A percentile compares a stretch with the other conserved stretches of the same genome.
Evolutionary conservation across 202 grass and related monocot genomes (phyloP).

Genomic region (Carex sylvatica): DNA sequence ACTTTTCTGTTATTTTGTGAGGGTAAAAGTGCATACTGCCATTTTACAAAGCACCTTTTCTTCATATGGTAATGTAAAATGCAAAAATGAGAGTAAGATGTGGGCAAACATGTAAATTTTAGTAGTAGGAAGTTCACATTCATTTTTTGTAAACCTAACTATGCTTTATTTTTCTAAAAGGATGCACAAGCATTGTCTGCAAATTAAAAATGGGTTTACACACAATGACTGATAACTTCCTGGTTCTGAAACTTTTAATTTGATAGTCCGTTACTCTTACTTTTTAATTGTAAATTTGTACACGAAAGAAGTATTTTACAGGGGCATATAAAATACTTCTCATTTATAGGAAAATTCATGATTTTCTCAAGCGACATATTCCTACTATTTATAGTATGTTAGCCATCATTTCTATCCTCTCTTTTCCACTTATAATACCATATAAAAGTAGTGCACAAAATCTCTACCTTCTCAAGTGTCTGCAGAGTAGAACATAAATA

Average conservation of each 20-base stretch:
- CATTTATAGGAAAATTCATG: neutral
- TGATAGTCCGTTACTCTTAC: neutral
- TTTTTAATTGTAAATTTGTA: neutral
- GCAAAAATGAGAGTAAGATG: neutral
- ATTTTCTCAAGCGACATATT: neutral
- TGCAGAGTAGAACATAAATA: neutral
- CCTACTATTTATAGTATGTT: conserved; percentile 3
- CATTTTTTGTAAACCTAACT: neutral
- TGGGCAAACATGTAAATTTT: neutral
- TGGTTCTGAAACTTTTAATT: neutral
- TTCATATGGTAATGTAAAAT: neutral
- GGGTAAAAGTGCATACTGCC: neutral
- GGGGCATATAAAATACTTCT: neutral
- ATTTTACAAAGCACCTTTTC: neutral
- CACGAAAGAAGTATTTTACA: neutral
- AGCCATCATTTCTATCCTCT: neutral
- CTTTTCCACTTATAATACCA: neutral
- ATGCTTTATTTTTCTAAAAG: neutral
- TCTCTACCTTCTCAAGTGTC: neutral
- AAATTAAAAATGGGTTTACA: neutral
- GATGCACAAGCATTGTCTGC: neutral
- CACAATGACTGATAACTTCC: neutral
- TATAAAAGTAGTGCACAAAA: conserved; percentile 30
- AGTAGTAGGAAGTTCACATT: neutral
- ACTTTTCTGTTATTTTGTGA: neutral